Conservation (phyloP, 306 rosid species). For the Quillaja saponaria region DNA sequence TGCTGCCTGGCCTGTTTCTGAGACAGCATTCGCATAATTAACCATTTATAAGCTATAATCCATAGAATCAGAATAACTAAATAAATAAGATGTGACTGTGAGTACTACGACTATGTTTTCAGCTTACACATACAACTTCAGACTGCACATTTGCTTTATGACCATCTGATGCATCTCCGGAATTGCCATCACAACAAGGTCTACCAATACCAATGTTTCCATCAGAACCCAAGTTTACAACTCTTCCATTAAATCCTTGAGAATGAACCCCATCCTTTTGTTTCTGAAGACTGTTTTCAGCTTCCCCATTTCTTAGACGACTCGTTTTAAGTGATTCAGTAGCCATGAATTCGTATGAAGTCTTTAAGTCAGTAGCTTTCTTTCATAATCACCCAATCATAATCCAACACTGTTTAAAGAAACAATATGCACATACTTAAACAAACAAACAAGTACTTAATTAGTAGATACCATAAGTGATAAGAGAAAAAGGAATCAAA, state of each 20-base stretch:
- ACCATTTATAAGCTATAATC: conserved; percentile 5
- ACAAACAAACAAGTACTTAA: not conserved
- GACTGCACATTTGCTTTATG: conserved; percentile 26
- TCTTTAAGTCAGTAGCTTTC: conserved; percentile 44
- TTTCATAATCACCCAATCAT: conserved; percentile 16
- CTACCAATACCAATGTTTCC: conserved; percentile 26
- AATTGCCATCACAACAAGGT: conserved; percentile 32
- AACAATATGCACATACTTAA: not conserved
- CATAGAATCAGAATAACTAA: not conserved
- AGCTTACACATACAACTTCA: conserved; percentile 43
- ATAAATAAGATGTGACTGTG: not conserved
- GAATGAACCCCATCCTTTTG: conserved; percentile 35
- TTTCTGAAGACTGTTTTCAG: conserved; percentile 50
- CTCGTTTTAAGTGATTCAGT: conserved; percentile 42
- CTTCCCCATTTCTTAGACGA: conserved; percentile 48
- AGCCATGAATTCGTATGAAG: conserved; percentile 31
- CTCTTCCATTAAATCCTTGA: conserved; percentile 35
- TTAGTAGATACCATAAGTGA: not conserved
- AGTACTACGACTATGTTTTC: not conserved
- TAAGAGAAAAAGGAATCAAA: not conserved
- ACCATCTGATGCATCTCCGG: conserved; percentile 25
- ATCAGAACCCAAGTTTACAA: conserved; percentile 36
- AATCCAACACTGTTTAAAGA: conserved; percentile 1
- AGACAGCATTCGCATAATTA: not conserved
- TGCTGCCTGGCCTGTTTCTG: conserved; percentile 54